Conservation (phyloP, 192 early-diverging fungal species). For the Allomyces arbusculus region DNA sequence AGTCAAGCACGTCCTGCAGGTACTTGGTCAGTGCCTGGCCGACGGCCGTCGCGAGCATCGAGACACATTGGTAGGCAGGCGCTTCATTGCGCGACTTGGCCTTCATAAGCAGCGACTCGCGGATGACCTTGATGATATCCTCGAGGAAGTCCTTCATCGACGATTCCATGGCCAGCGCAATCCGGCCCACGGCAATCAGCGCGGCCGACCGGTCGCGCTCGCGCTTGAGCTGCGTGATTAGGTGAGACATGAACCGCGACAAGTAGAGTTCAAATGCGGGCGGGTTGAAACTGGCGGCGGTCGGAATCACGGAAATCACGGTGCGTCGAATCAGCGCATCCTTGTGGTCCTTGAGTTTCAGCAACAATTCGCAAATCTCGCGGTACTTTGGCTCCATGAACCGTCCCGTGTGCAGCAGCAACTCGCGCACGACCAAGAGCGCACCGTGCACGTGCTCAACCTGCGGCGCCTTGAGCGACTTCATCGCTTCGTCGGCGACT, state of each 20-base stretch:
- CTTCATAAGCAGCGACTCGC: slow-evolving; percentile 47
- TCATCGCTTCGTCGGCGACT: slow-evolving; percentile 64
- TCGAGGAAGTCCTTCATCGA: slow-evolving; percentile 66
- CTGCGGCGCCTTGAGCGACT: slow-evolving; percentile 36
- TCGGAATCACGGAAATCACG: slow-evolving; percentile 64
- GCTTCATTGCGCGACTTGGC: slow-evolving; percentile 31
- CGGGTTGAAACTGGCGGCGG: slow-evolving; percentile 59
- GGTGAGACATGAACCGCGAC: slow-evolving; percentile 43
- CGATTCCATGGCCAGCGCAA: slow-evolving; percentile 56
- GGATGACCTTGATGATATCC: slow-evolving; percentile 48
- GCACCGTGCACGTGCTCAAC: slow-evolving; percentile 71
- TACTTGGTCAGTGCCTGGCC: slow-evolving; percentile 75
- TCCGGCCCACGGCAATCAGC: slow-evolving; percentile 64
- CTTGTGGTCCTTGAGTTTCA: slow-evolving; percentile 53
- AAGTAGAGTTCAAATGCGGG: slow-evolving; percentile 47
- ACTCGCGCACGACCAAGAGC: slow-evolving; percentile 55
- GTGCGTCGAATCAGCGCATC: slow-evolving; percentile 60
- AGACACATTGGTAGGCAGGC: slow-evolving; percentile 63
- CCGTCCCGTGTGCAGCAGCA: slow-evolving; percentile 62
- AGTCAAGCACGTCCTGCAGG: slow-evolving; percentile 66
- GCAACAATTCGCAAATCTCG: slow-evolving; percentile 51
- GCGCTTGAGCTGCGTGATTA: slow-evolving; percentile 49
- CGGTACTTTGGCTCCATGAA: slow-evolving; percentile 67
- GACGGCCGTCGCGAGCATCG: slow-evolving; percentile 70
- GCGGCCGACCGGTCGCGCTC: slow-evolving; percentile 49